Conservation (phyloP, 2,329 filamentous ascomycete genomes). For the Fusarium pseudonygamai region DNA sequence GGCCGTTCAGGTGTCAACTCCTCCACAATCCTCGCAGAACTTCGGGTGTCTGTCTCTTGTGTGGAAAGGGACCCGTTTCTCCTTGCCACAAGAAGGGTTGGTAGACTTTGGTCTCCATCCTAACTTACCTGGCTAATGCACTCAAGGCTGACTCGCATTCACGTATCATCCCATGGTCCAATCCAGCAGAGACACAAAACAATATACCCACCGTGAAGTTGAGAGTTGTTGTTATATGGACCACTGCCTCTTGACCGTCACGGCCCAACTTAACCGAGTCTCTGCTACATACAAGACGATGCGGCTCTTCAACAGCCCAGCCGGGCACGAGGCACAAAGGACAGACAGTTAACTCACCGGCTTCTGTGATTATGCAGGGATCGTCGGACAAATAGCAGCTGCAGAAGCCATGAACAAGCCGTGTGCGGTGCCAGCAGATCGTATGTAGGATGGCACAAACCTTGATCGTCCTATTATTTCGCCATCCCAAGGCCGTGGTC, state of each 20-base stretch:
- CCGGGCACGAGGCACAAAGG: neutral
- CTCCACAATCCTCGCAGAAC: neutral
- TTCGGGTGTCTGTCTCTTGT: neutral
- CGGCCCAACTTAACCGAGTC: slow-evolving; percentile 3
- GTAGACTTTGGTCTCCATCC: slow-evolving; percentile 17
- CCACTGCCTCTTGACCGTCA: neutral
- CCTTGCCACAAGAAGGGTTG: neutral
- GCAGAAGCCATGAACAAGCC: slow-evolving; percentile 29
- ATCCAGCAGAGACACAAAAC: slow-evolving; percentile 32
- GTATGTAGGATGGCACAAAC: slow-evolving; percentile 10
- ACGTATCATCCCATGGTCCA: slow-evolving; percentile 7
- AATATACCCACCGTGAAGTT: slow-evolving; percentile 22
- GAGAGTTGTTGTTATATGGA: neutral
- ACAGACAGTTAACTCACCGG: neutral
- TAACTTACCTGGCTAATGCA: slow-evolving; percentile 4
- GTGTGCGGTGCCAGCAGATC: slow-evolving; percentile 40
- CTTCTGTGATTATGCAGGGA: slow-evolving; percentile 30
- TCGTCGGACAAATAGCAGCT: slow-evolving; percentile 26
- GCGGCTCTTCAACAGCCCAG: slow-evolving; percentile 19
- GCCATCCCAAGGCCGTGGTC: slow-evolving; percentile 24
- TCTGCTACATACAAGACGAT: slow-evolving; percentile 12
- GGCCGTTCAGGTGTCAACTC: slow-evolving; percentile 14
- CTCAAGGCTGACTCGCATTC: slow-evolving; percentile 30
- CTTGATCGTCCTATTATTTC: slow-evolving; percentile 14
- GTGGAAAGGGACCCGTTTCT: neutral